phyloP scores from a whole-genome alignment of 2,329 filamentous ascomycete genomes.

The Colletotrichum tropicale region DNA sequence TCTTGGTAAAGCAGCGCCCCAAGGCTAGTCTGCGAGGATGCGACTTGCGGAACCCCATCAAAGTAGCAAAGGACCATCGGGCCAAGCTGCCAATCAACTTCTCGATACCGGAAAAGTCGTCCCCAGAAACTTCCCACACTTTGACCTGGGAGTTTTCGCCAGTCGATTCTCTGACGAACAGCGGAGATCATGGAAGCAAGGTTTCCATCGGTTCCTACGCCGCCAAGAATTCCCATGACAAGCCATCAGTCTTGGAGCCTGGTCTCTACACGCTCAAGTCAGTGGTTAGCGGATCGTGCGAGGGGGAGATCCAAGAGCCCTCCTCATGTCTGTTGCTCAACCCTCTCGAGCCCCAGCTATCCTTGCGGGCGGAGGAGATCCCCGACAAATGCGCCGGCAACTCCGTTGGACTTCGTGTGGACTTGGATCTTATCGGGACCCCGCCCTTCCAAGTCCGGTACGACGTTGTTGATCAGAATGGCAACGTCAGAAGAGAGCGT shows the following conservation, averaged over 20 bases:
- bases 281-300: constrained; percentile 80
- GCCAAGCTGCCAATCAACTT: constrained; percentile 75
- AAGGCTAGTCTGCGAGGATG: constrained; percentile 74
- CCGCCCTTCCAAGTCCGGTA: constrained; percentile 90
- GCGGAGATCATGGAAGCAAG: constrained; percentile 70
- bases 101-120: constrained; percentile 61
- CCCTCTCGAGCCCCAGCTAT: constrained; percentile 82
- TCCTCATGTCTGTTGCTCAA: constrained; percentile 93
- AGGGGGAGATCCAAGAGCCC: constrained; percentile 89
- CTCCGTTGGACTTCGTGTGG: constrained; percentile 86
- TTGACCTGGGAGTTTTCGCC: constrained; percentile 85
- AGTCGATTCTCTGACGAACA: constrained; percentile 70
- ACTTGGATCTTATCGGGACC: constrained; percentile 88
- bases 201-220: constrained; percentile 62
- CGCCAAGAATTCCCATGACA: constrained; percentile 66
- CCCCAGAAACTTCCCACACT: constrained; percentile 70
- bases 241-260: constrained; percentile 72
- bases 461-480: constrained; percentile 68
- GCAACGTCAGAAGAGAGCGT: constrained; percentile 39
- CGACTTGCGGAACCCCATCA: constrained; percentile 79
- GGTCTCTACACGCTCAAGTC: constrained; percentile 87
- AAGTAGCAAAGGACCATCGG: constrained; percentile 77
- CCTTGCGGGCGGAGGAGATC: constrained; percentile 78
- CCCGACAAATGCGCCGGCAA: constrained; percentile 95
- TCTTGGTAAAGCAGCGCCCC: constrained; percentile 87